phyloP scores from a whole-genome alignment of 768 basidiomycete species.

The Steccherinum ochraceum region DNA sequence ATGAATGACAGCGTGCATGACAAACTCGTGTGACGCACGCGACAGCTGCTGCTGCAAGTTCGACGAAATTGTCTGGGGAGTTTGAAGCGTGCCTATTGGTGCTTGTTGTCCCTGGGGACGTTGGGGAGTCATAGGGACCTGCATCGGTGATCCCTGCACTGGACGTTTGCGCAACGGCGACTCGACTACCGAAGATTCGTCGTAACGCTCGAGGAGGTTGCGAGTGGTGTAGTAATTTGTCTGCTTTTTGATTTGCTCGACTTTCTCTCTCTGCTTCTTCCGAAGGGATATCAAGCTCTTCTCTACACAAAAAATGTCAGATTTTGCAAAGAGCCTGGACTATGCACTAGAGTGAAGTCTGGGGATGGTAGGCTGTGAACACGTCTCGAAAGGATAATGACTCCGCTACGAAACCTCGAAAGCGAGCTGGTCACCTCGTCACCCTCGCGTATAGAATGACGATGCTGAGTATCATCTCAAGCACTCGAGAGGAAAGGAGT shows the following conservation, averaged over 20 bases:
- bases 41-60: slow-evolving; percentile 30
- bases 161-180: slow-evolving; percentile 32
- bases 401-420: background rate
- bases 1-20: background rate
- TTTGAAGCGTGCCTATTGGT: background rate
- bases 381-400: slow-evolving; percentile 4
- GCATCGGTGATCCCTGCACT: slow-evolving; percentile 21
- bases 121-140: slow-evolving; percentile 24
- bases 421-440: background rate
- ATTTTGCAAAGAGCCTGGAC: background rate
- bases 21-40: slow-evolving; percentile 23
- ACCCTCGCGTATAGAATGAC: background rate
- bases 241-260: slow-evolving; percentile 96
- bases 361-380: background rate
- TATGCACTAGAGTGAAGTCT: background rate
- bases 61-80: slow-evolving; percentile 15
- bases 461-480: slow-evolving; percentile 18
- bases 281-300: slow-evolving; percentile 67
- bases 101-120: slow-evolving; percentile 4
- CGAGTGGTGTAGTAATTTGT: slow-evolving; percentile 94
- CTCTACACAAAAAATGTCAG: slow-evolving; percentile 41
- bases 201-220: slow-evolving; percentile 86
- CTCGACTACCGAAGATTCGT: slow-evolving; percentile 42
- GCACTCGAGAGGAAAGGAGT: no score
- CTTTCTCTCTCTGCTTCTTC: slow-evolving; percentile 74